Percentiles rank a stretch among this genome's conserved stretches.
phyloP scores from a whole-genome alignment of 306 rosid genomes.

The Malus orientalis region DNA sequence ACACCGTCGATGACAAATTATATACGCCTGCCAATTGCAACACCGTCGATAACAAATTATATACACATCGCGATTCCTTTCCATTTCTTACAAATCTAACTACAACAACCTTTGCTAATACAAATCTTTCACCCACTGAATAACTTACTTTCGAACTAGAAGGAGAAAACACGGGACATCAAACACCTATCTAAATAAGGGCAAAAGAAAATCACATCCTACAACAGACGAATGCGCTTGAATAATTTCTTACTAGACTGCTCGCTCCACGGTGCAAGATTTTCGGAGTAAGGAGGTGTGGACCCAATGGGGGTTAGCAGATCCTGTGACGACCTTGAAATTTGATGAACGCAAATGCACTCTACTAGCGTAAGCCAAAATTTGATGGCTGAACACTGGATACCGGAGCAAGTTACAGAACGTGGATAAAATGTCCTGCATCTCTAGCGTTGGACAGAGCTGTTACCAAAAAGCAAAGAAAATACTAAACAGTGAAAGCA shows the following conservation, averaged over 20 bases:
- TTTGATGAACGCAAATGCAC: slow-evolving; percentile 2
- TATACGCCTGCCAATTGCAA: neutral
- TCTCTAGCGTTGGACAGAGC: slow-evolving; percentile 1
- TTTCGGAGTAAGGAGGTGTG: neutral
- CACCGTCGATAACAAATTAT: neutral
- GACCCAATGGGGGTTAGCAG: neutral
- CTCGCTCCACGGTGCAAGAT: slow-evolving; percentile 11
- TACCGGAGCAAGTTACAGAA: slow-evolving; percentile 11
- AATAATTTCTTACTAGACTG: neutral
- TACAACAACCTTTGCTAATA: neutral
- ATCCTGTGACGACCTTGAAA: slow-evolving; percentile 9
- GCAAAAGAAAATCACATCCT: neutral
- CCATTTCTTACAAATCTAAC: neutral
- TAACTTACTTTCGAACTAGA: neutral
- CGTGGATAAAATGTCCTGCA: slow-evolving; percentile 6
- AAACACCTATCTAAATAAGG: neutral
- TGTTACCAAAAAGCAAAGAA: slow-evolving; percentile 17
- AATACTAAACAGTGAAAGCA: neutral
- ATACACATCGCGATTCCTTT: neutral
- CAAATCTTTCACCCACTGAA: slow-evolving; percentile 1
- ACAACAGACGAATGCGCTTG: slow-evolving; percentile 13
- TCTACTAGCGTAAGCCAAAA: neutral
- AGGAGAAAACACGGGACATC: slow-evolving; percentile 6
- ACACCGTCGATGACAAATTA: neutral
- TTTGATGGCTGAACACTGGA: slow-evolving; percentile 16